These are phyloP conservation scores for Arctium lappa DNA, from an alignment of 129 eudicot genomes.

Conservation along the genomic window DNA sequence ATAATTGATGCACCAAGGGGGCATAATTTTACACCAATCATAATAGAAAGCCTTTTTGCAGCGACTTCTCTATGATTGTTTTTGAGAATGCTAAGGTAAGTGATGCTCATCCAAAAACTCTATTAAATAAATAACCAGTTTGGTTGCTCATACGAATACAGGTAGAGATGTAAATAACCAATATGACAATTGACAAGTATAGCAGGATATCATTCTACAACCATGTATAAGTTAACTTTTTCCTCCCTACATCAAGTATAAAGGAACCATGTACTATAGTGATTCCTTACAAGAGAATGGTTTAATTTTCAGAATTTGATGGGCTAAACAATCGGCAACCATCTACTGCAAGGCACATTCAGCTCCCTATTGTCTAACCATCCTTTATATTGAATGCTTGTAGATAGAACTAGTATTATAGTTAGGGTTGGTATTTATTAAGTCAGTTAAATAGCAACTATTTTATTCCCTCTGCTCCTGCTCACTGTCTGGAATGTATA, in stretches of 20 bases:
- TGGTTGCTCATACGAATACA: background rate
- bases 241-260: conserved; percentile 4
- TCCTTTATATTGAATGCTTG: background rate
- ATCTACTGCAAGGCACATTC: background rate
- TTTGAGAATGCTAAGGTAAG: background rate
- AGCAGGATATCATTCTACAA: background rate
- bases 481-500: background rate
- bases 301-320: background rate
- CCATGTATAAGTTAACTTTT: conserved; percentile 1
- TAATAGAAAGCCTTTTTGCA: background rate
- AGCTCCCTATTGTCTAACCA: background rate
- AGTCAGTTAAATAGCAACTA: background rate
- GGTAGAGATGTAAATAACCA: background rate
- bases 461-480: background rate
- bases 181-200: background rate
- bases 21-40: background rate
- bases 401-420: background rate
- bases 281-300: background rate
- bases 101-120: background rate
- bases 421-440: background rate
- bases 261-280: background rate
- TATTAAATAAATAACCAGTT: background rate
- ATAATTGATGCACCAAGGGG: background rate
- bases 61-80: background rate
- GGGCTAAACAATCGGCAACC: conserved; percentile 2